Evolutionary conservation across 2,329 filamentous ascomycete species (phyloP).

Genomic region (Chrysosphaeria jannelii): DNA sequence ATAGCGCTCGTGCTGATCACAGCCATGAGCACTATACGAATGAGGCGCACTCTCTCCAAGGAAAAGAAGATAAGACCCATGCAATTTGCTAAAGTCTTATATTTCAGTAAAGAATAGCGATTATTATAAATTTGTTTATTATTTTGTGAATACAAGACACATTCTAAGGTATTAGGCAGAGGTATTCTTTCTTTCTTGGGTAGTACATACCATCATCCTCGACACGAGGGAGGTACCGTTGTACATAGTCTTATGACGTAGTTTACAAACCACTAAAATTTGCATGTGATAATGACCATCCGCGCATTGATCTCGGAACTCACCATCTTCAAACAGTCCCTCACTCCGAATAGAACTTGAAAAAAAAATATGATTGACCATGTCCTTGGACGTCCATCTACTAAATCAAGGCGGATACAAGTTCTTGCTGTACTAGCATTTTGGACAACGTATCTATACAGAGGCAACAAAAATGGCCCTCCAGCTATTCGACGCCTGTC

Average conservation of each 20-base stretch:
- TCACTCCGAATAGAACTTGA: too few species aligned
- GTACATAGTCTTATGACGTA: too few species aligned
- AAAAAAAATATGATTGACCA: constrained; percentile 79
- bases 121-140: too few species aligned
- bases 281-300: too few species aligned
- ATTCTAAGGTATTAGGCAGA: too few species aligned
- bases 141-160: too few species aligned
- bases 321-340: too few species aligned
- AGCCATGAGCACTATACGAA: constrained; percentile 24
- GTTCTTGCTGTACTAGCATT: constrained; percentile 75
- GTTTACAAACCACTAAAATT: too few species aligned
- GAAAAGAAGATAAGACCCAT: constrained; percentile 75
- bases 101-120: not conserved
- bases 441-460: constrained; percentile 63
- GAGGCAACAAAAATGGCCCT: constrained; percentile 73
- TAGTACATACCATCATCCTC: too few species aligned
- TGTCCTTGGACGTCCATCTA: constrained; percentile 67
- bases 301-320: too few species aligned
- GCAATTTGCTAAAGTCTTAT: constrained; percentile 32
- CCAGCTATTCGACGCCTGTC: constrained; percentile 43
- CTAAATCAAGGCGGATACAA: constrained; percentile 74
- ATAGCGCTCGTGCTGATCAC: constrained; percentile 20
- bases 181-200: too few species aligned
- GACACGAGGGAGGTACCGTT: too few species aligned
- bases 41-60: constrained; percentile 68